Percentiles rank a stretch among this genome's conserved stretches.
phyloP scores from a whole-genome alignment of 352 stramenopile genomes.

The Pythium pectinolyticum region DNA sequence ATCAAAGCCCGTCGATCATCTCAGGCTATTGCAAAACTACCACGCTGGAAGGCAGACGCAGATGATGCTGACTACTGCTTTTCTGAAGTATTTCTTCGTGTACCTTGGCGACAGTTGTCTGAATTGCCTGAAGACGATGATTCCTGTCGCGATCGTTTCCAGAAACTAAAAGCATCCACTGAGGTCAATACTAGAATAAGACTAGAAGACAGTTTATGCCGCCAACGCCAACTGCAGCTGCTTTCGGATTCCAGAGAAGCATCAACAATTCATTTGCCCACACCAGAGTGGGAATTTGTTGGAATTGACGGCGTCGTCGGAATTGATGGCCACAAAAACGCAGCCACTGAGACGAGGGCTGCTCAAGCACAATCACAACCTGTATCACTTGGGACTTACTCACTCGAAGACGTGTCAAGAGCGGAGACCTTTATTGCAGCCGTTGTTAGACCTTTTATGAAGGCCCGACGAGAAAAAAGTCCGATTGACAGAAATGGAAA shows the following conservation, averaged over 20 bases:
- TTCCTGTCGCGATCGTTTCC: not conserved
- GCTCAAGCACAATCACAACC: too few species aligned
- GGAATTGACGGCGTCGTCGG: too few species aligned
- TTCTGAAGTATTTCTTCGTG: not conserved
- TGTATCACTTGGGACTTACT: too few species aligned
- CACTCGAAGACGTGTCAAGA: not conserved
- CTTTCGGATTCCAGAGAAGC: too few species aligned
- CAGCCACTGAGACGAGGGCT: too few species aligned
- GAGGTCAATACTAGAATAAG: not conserved
- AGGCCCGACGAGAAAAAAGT: not conserved
- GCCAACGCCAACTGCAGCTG: too few species aligned
- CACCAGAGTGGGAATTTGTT: too few species aligned
- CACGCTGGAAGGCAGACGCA: not conserved
- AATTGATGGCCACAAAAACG: too few species aligned
- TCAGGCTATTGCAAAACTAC: not conserved
- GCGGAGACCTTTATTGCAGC: not conserved
- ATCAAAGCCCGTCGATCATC: not conserved
- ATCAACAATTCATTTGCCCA: too few species aligned
- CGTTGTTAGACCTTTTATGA: slow-evolving; percentile 5
- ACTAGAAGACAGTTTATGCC: not conserved
- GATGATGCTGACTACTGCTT: not conserved
- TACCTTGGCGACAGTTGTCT: not conserved
- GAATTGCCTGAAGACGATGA: not conserved
- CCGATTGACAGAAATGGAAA: not conserved
- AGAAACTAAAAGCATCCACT: not conserved